Evolutionary conservation across 768 basidiomycete species (phyloP), one percentile per base, ranked within the genome.

Genomic region (Termitomyces sp.): DNA sequence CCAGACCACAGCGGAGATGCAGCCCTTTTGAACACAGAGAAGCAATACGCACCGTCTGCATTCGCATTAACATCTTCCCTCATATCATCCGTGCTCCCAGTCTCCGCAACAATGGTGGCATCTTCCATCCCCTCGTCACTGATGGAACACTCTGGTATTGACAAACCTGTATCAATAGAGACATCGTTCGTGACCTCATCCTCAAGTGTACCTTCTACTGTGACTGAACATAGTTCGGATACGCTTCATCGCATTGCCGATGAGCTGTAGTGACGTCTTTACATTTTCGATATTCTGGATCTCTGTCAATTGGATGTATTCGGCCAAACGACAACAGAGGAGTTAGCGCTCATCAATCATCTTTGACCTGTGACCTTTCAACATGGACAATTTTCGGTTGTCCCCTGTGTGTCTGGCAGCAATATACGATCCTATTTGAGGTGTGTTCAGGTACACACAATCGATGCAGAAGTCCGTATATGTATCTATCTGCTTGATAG

Each of bases 1-100:
- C 90, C 90, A 26, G 72, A 74, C 67, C 77, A 78, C 59, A 64
- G 73, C 36, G 68, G 68, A 14, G 74, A 79, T 41, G 68, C 67
- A 27, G 64, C 64, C 31, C 58, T 76, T 36, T 58, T 77, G 53
- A 61, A 59, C 27, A 63, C 65, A 56, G 78, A 78, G 64, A 74
- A 77, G 59, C 71, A 73, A 24, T 55, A 51, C n/a, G 2, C 34
- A 9, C 34, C 27, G 0, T 36, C 59, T 10, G 8, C 16, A 16
- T 52, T 56, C 18, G 53, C 57, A 14, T 14, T 51, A 29, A 34
- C 22, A 4, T 31, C 48, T 16, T 57, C 55, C 22, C 34, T 61
- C n/a, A 36, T 52, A 34, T 60, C 59, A 20, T 46, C 58, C 37
- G 32, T 43, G 10, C 10, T 56, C 2, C 29, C 59, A 14, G 43